Evolutionary conservation across 306 rosid genomes (phyloP).

Genomic region (Rosa persica): DNA sequence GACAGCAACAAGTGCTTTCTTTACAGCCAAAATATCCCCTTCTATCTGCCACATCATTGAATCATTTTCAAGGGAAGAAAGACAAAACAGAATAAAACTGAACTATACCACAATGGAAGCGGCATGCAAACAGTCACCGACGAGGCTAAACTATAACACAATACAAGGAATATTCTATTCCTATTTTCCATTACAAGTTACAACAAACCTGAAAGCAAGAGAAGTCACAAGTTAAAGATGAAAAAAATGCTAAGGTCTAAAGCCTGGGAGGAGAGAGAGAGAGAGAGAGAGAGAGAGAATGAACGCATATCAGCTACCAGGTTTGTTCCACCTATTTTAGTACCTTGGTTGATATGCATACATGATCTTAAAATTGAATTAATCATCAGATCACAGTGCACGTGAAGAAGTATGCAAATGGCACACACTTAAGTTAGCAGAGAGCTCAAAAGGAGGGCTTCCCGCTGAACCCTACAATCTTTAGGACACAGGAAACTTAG

Average conservation of each 20-base stretch:
- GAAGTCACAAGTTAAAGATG: no score
- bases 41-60: constrained; percentile 66
- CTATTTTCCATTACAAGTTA: background rate
- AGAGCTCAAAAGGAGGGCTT: background rate
- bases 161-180: background rate
- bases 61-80: constrained; percentile 11
- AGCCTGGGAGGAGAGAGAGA: no score
- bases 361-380: background rate
- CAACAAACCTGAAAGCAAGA: background rate
- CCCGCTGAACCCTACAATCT: no score
- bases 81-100: background rate
- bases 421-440: background rate
- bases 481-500: background rate
- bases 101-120: constrained; percentile 7
- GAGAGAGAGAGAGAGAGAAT: background rate
- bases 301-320: background rate
- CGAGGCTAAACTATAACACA: constrained; percentile 22
- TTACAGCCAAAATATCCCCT: constrained; percentile 75
- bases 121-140: background rate
- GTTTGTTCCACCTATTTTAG: background rate
- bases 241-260: no score
- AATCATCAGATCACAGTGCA: background rate
- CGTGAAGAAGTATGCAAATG: background rate
- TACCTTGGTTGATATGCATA: background rate
- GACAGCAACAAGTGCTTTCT: constrained; percentile 84